A percentile compares a stretch with the other conserved stretches of the same genome.
phyloP scores from a whole-genome alignment of 495 filamentous ascomycete genomes.

The Pseudoneurospora amorphoporcata region DNA sequence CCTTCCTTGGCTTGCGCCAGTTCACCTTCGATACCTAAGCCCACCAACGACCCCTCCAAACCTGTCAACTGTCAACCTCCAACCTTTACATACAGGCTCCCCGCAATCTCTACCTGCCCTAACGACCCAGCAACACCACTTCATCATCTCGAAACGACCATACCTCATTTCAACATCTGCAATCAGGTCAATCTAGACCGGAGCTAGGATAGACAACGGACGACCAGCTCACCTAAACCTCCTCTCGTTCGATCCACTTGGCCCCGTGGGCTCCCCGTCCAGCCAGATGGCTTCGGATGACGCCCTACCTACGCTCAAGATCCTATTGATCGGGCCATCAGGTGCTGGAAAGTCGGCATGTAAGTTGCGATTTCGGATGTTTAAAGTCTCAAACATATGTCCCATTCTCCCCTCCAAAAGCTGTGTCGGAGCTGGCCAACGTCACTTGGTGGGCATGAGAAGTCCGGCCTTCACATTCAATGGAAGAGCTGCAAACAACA shows the following conservation, averaged over 20 bases:
- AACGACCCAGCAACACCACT: not conserved
- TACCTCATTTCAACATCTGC: not conserved
- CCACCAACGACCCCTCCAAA: not conserved
- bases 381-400: not conserved
- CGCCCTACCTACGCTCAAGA: slow-evolving; percentile 39
- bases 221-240: not conserved
- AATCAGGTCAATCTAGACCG: not conserved
- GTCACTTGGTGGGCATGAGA: not conserved
- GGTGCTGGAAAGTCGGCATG: slow-evolving; percentile 45
- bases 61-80: not conserved
- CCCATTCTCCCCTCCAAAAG: not conserved
- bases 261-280: not conserved
- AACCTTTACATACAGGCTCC: not conserved
- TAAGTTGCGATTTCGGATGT: slow-evolving; percentile 17
- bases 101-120: not conserved
- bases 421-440: not conserved
- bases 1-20: not conserved
- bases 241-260: not conserved
- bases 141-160: not conserved
- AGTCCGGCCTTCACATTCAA: not conserved
- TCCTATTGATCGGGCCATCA: slow-evolving; percentile 44
- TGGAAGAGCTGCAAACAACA: not conserved
- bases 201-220: not conserved
- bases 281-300: slow-evolving; percentile 37
- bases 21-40: not conserved